These are phyloP conservation scores for Globisporangium cystogenes DNA, from an alignment of 352 stramenopile species.

Conservation along the genomic window DNA sequence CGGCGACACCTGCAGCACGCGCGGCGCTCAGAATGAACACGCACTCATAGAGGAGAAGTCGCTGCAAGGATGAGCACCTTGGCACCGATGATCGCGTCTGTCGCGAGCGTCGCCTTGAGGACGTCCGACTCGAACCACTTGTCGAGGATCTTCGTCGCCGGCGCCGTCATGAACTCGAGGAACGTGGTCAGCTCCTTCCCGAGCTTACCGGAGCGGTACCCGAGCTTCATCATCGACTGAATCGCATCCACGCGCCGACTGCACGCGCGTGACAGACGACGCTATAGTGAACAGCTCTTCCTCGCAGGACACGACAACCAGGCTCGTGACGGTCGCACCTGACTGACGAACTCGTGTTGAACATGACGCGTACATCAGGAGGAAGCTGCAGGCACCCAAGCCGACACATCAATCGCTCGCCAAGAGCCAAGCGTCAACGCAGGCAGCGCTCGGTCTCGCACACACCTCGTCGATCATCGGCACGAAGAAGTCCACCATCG, in stretches of 20 bases:
- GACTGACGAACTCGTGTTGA: conserved; percentile 40
- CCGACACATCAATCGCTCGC: background rate
- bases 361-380: conserved; percentile 64
- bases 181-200: conserved; percentile 76
- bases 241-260: conserved; percentile 62
- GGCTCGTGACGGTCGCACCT: conserved; percentile 11
- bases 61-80: conserved; percentile 35
- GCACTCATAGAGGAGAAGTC: background rate
- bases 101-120: conserved; percentile 89
- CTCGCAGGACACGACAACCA: too few species aligned
- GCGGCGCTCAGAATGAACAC: background rate
- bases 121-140: conserved; percentile 90
- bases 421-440: too few species aligned
- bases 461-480: conserved; percentile 77
- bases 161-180: conserved; percentile 86
- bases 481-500: conserved; percentile 75
- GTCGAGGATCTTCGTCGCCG: conserved; percentile 83
- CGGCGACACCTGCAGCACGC: conserved; percentile 48
- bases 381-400: conserved; percentile 32
- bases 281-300: too few species aligned
- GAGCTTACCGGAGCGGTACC: conserved; percentile 59
- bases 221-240: conserved; percentile 57
- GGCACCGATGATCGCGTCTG: conserved; percentile 88
- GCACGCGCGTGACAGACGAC: background rate
- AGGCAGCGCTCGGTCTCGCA: background rate